Evolutionary conservation across 345 rosid genomes (phyloP).

Genomic region (Nasturtium officinale): DNA sequence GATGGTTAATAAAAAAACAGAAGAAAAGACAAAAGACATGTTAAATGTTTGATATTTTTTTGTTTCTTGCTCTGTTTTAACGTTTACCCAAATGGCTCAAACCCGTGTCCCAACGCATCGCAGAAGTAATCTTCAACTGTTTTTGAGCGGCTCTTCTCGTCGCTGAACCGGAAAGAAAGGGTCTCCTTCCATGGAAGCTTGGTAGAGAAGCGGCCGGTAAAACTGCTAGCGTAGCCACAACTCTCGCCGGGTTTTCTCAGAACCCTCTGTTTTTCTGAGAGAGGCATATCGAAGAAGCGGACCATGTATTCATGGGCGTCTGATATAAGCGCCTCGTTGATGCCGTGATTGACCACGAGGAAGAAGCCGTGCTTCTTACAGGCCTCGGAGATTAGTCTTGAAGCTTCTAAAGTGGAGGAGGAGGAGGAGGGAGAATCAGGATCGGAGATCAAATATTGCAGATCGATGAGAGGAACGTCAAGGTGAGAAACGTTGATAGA

Average conservation of each 20-base stretch:
- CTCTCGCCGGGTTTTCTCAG: slow-evolving; percentile 75
- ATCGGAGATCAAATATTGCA: slow-evolving; percentile 55
- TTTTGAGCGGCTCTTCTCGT: slow-evolving; percentile 47
- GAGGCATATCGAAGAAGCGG: slow-evolving; percentile 72
- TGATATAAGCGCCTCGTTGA: slow-evolving; percentile 56
- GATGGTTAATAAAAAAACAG: neutral
- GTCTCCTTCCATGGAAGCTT: slow-evolving; percentile 99
- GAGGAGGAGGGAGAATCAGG: slow-evolving; percentile 20
- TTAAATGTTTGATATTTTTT: slow-evolving; percentile 25
- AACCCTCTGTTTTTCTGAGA: slow-evolving; percentile 66
- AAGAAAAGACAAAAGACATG: slow-evolving; percentile 34
- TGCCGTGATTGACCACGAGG: slow-evolving; percentile 83
- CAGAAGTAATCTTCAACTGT: slow-evolving; percentile 61
- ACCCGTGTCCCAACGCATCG: slow-evolving; percentile 68
- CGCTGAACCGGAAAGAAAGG: slow-evolving; percentile 72
- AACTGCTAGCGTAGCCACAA: slow-evolving; percentile 96
- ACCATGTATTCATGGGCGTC: slow-evolving; percentile 70
- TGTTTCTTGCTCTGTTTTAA: slow-evolving; percentile 25
- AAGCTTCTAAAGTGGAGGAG: slow-evolving; percentile 56
- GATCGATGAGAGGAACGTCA: slow-evolving; percentile 75
- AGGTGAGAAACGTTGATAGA: slow-evolving; percentile 57
- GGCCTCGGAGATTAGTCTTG: slow-evolving; percentile 64
- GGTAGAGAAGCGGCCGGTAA: slow-evolving; percentile 83
- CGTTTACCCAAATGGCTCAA: slow-evolving; percentile 68
- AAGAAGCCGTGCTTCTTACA: slow-evolving; percentile 87